Percentiles rank a stretch among this genome's conserved stretches.
These are phyloP conservation scores for Sisymbrium irio DNA, from an alignment of 345 rosid species.

Conservation along the genomic window DNA sequence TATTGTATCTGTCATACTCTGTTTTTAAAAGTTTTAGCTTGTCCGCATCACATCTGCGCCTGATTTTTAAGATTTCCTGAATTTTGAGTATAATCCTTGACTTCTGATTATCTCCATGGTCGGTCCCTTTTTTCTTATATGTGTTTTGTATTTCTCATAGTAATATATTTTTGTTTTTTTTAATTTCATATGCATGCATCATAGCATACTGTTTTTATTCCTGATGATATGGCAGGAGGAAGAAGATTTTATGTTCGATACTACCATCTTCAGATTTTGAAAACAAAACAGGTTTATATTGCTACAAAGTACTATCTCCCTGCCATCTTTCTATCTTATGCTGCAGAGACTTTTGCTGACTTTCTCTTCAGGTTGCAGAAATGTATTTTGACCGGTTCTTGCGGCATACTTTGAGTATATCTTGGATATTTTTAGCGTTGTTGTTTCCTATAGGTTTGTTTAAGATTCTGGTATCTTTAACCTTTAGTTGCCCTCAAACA, in stretches of 20 bases:
- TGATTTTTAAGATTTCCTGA: too few species aligned
- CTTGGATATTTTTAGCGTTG: too few species aligned
- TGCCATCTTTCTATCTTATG: slow-evolving; percentile 11
- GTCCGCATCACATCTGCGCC: too few species aligned
- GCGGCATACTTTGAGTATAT: slow-evolving; percentile 91
- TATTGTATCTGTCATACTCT: too few species aligned
- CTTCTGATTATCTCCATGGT: too few species aligned
- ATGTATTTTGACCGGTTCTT: slow-evolving; percentile 93
- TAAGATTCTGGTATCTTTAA: too few species aligned
- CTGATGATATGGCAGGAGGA: slow-evolving; percentile 60
- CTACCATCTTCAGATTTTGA: slow-evolving; percentile 89
- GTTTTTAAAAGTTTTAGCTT: background rate
- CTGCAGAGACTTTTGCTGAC: slow-evolving; percentile 39
- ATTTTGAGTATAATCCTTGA: too few species aligned
- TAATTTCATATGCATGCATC: background rate
- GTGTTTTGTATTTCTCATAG: too few species aligned
- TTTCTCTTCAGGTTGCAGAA: slow-evolving; percentile 90
- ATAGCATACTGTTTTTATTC: background rate
- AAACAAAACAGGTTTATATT: slow-evolving; percentile 74
- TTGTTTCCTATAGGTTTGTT: too few species aligned
- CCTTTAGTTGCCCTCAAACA: too few species aligned
- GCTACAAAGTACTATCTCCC: background rate
- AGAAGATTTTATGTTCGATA: slow-evolving; percentile 96
- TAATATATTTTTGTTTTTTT: background rate
- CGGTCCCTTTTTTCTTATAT: too few species aligned